Evolutionary conservation across 2,329 filamentous ascomycete species (phyloP), one percentile per base, ranked within the genome.

Genomic region (Botrytis cinerea): DNA sequence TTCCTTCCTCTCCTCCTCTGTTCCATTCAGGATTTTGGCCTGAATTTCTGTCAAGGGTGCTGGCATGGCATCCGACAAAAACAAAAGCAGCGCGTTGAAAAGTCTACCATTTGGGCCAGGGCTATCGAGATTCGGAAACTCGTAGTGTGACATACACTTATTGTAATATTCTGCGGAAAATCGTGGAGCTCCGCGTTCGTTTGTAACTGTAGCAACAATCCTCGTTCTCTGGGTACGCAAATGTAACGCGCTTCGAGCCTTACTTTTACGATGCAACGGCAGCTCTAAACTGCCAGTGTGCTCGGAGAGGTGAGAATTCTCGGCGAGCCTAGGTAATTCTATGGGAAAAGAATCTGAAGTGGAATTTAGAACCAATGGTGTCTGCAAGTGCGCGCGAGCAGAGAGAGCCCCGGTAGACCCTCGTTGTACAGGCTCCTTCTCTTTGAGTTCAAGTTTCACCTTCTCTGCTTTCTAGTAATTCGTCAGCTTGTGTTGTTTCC

Each of bases 341-440:
- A 9, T 9, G 48, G 25, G 14, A 54, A n/a, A 2, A 25, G 25
- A 25, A 10, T 16, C 14, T 54, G 48, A 12, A n/a, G 12, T n/a
- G 48, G 48, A 25, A 54, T 54, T 54, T 14, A n/a, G 10, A 54
- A 54, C 14, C 5, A 54, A 54, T 5, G 48, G 48, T 54, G 48
- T n/a, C 48, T 54, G 48, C 48, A 7, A 16, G 48, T n/a, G 5
- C n/a, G 48, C 48, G 25, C 2, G 48, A 20, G 16, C 6, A 14
- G 0, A 1, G 48, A 0, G 0, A n/a, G 48, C 48, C 12, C 1
- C 25, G 5, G 0, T 5, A n/a, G 48, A 14, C 25, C 48, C 48
- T 54, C 48, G 12, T 54, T n/a, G 5, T n/a, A 7, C 12, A 7
- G n/a, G 5, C 5, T 16, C 5, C 48, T 3, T 12, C 12, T 5